Evolutionary conservation across 257 asterid genomes (phyloP).

Genomic region (Cynanchum wilfordii): DNA sequence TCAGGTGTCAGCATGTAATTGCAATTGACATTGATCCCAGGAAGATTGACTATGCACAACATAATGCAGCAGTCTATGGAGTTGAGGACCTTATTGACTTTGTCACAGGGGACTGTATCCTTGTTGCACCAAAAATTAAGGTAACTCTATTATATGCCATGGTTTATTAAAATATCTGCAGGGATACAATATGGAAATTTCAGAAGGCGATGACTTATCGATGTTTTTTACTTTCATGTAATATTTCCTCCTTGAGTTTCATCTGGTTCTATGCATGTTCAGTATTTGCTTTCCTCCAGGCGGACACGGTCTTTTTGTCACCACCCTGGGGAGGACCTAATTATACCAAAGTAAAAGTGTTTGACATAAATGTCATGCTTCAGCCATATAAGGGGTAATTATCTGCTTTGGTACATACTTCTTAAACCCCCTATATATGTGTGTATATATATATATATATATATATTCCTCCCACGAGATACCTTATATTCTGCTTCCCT

Average conservation of each 20-base stretch:
- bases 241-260: neutral
- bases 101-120: slow-evolving; percentile 66
- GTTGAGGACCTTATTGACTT: slow-evolving; percentile 73
- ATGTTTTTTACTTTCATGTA: neutral
- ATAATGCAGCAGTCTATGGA: slow-evolving; percentile 82
- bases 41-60: slow-evolving; percentile 67
- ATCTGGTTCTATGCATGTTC: neutral
- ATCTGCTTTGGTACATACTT: slow-evolving; percentile 6
- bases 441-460: neutral
- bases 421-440: neutral
- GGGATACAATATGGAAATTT: neutral
- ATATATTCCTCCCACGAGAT: neutral
- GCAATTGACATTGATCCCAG: slow-evolving; percentile 87
- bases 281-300: slow-evolving; percentile 41
- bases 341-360: slow-evolving; percentile 61
- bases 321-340: slow-evolving; percentile 99
- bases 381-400: slow-evolving; percentile 82
- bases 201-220: neutral
- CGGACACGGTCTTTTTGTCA: slow-evolving; percentile 71
- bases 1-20: slow-evolving; percentile 79
- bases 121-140: slow-evolving; percentile 67
- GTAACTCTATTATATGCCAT: slow-evolving; percentile 24
- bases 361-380: slow-evolving; percentile 74
- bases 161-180: neutral
- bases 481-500: neutral